Conservation (phyloP, 805 yeast species). For the Candida railenensis region DNA sequence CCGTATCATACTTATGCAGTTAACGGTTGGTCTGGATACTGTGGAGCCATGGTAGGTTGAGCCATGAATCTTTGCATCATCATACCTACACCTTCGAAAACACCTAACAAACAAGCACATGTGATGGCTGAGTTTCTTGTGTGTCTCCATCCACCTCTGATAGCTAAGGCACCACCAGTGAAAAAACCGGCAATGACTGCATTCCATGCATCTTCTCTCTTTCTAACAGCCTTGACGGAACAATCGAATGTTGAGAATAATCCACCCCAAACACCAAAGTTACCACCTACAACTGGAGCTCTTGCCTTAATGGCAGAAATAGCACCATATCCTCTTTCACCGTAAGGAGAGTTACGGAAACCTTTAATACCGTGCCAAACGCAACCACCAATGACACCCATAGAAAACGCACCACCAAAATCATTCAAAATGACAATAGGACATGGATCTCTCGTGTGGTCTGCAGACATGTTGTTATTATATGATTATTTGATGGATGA, state of each 20-base stretch:
- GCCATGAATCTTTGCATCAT: conserved; percentile 91
- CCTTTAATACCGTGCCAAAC: conserved; percentile 99
- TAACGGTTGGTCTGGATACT: conserved; percentile 42
- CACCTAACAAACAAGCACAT: conserved; percentile 95
- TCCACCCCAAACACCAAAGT: conserved; percentile 99
- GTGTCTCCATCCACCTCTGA: conserved; percentile 98
- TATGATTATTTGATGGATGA: conserved; percentile 6
- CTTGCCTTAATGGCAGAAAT: conserved; percentile 88
- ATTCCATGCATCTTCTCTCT: conserved; percentile 98
- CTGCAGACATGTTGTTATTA: conserved; percentile 71
- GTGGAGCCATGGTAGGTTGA: conserved; percentile 55
- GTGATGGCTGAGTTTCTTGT: conserved; percentile 95
- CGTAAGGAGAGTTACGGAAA: conserved; percentile 95
- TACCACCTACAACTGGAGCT: conserved; percentile 98
- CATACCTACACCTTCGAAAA: conserved; percentile 97
- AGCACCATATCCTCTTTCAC: conserved; percentile 91
- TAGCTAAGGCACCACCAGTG: conserved; percentile 96
- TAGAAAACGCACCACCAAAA: conserved; percentile 98
- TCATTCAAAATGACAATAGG: conserved; percentile 94
- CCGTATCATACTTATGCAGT: conserved; percentile 25
- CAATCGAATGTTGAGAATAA: conserved; percentile 94
- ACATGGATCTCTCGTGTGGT: conserved; percentile 98
- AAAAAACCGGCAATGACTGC: conserved; percentile 97
- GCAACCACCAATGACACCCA: conserved; percentile 99
- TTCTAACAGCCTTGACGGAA: conserved; percentile 90